These are phyloP conservation scores for Komagataella pastoris DNA, from an alignment of 805 yeast species.

Conservation along the genomic window DNA sequence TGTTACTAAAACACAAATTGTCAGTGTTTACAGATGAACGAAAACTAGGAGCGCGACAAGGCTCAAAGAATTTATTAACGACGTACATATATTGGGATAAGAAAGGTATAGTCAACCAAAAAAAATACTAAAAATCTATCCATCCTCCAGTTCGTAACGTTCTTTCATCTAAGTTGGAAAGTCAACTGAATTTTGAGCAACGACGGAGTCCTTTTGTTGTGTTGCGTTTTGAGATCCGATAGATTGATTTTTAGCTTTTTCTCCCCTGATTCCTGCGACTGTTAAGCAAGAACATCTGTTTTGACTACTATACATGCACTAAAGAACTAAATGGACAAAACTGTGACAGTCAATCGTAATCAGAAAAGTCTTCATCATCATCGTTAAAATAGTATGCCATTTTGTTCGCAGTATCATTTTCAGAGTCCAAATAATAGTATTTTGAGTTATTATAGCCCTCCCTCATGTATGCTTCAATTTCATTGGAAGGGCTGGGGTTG, in stretches of 20 bases:
- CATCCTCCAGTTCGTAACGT: neutral
- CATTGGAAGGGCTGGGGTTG: slow-evolving; percentile 16
- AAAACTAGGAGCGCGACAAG: neutral
- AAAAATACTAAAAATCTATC: neutral
- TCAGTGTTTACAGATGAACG: neutral
- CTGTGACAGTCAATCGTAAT: neutral
- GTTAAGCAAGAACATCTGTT: neutral
- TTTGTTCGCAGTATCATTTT: slow-evolving; percentile 1
- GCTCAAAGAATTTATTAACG: neutral
- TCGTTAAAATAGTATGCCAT: slow-evolving; percentile 2
- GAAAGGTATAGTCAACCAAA: neutral
- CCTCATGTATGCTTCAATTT: slow-evolving; percentile 19
- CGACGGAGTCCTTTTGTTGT: no score
- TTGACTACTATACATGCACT: neutral
- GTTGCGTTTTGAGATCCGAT: neutral
- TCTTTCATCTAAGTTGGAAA: neutral
- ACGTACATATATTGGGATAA: neutral
- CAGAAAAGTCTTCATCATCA: slow-evolving; percentile 3
- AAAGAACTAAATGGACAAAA: neutral
- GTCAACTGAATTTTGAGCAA: neutral
- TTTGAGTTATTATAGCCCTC: slow-evolving; percentile 11
- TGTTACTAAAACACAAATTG: neutral
- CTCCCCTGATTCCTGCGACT: no score
- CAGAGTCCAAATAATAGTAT: slow-evolving; percentile 1
- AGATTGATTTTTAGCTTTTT: neutral